Evolutionary conservation across 2,329 filamentous ascomycete species (phyloP).

Genomic region (Capronia americana): DNA sequence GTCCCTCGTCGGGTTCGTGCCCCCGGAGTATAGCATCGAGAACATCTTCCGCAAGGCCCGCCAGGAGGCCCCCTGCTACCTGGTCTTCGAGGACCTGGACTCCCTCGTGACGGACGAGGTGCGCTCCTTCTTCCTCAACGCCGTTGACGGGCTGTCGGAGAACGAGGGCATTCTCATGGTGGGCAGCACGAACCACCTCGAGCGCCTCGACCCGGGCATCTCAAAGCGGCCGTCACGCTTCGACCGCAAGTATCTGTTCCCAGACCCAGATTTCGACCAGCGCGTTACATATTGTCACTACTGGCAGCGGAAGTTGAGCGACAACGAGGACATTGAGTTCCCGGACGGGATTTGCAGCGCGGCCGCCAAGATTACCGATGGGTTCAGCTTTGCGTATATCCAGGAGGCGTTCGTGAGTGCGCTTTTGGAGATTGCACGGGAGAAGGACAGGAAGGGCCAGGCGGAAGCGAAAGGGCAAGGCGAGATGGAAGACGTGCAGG

Average conservation of each 20-base stretch:
- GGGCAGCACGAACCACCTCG: conserved; percentile 49
- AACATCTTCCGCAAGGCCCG: conserved; percentile 47
- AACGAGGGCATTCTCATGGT: conserved; percentile 54
- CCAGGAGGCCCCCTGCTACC: conserved; percentile 48
- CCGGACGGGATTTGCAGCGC: conserved; percentile 49
- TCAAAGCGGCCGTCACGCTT: conserved; percentile 55
- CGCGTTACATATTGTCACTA: conserved; percentile 52
- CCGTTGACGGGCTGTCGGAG: conserved; percentile 50
- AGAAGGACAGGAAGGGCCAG: background rate
- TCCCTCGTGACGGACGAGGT: conserved; percentile 46
- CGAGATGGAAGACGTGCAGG: conserved; percentile 17
- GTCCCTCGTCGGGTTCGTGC: conserved; percentile 32
- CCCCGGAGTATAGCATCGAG: conserved; percentile 38
- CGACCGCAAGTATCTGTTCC: conserved; percentile 56
- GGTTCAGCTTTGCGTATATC: conserved; percentile 56
- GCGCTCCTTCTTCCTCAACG: conserved; percentile 52
- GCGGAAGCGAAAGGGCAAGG: background rate
- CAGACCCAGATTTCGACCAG: conserved; percentile 47
- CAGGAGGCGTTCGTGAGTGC: conserved; percentile 53
- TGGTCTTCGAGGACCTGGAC: conserved; percentile 53
- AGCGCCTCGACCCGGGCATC: conserved; percentile 49
- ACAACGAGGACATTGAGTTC: conserved; percentile 46
- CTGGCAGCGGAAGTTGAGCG: conserved; percentile 47
- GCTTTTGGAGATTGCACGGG: conserved; percentile 46
- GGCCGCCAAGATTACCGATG: conserved; percentile 52